Evolutionary conservation across 805 yeast species (phyloP).

Genomic region (Kazachstania kunashirensis): DNA sequence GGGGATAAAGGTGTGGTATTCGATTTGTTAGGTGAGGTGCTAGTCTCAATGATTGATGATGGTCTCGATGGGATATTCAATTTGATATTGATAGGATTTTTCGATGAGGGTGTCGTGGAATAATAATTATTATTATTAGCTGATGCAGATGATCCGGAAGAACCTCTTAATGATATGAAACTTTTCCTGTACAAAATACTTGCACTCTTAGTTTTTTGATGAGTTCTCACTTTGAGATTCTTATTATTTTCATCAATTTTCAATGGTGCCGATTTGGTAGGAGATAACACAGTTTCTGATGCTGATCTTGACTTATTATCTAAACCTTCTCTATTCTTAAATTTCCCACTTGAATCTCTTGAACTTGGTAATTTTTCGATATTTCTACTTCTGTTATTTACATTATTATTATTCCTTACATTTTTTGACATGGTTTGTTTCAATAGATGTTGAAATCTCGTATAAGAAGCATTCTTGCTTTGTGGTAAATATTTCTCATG

Average conservation of each 20-base stretch:
- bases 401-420: constrained; percentile 15
- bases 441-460: constrained; percentile 45
- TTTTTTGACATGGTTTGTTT: constrained; percentile 36
- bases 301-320: constrained; percentile 12
- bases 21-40: constrained; percentile 10
- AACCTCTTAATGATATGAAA: constrained; percentile 25
- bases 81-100: constrained; percentile 11
- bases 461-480: constrained; percentile 42
- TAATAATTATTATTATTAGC: background rate
- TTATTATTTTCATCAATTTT: constrained; percentile 20
- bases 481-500: constrained; percentile 34
- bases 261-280: constrained; percentile 10
- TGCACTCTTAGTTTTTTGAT: constrained; percentile 25
- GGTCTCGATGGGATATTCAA: constrained; percentile 24
- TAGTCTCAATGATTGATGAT: constrained; percentile 14
- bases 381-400: constrained; percentile 16
- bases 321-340: constrained; percentile 9
- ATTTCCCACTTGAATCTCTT: constrained; percentile 24
- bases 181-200: constrained; percentile 30
- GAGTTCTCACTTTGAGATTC: constrained; percentile 13
- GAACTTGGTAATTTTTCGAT: constrained; percentile 16
- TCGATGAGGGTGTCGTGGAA: background rate
- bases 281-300: constrained; percentile 23
- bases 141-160: constrained; percentile 1
- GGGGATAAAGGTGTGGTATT: constrained; percentile 25